phyloP scores from a whole-genome alignment of 2,329 filamentous ascomycete species.

The Neoascochyta sp. region DNA sequence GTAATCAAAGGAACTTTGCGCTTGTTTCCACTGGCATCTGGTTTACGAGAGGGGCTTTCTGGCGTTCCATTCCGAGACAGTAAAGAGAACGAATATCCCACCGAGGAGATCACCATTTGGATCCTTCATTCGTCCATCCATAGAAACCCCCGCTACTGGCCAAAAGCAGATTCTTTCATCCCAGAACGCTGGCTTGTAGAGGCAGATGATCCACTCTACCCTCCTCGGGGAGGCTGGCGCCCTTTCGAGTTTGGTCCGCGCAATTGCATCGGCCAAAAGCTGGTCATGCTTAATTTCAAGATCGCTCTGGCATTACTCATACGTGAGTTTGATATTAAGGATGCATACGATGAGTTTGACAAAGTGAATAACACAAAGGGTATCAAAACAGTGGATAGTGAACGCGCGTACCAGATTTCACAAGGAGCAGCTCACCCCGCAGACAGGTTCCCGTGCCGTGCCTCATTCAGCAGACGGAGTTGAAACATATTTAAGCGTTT shows the following conservation, averaged over 20 bases:
- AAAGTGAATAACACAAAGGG: conserved; percentile 4
- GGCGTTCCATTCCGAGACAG: conserved; percentile 13
- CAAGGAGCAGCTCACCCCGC: conserved; percentile 15
- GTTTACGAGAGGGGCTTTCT: conserved; percentile 14
- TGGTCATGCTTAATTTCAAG: conserved; percentile 16
- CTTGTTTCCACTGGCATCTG: conserved; percentile 33
- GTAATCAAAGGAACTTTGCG: conserved; percentile 38
- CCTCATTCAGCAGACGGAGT: too few species aligned
- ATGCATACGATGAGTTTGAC: conserved; percentile 13
- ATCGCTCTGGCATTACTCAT: conserved; percentile 18
- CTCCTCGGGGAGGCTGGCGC: too few species aligned
- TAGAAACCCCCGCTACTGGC: conserved; percentile 13
- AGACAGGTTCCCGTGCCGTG: conserved; percentile 28
- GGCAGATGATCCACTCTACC: conserved; percentile 7
- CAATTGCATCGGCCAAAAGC: conserved; percentile 21
- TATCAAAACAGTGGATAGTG: conserved; percentile 12
- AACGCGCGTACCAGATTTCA: conserved; percentile 15
- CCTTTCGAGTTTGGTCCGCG: conserved; percentile 41
- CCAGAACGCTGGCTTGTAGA: conserved; percentile 22
- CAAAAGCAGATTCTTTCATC: conserved; percentile 17
- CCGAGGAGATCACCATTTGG: conserved; percentile 13
- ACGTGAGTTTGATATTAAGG: conserved; percentile 21
- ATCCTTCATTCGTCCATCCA: conserved; percentile 13
- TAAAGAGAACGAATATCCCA: conserved; percentile 22
- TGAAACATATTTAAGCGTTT: too few species aligned